A percentile compares a stretch with the other conserved stretches of the same genome.
Evolutionary conservation across 2,329 filamentous ascomycete genomes (phyloP).

Genomic region (Annulohypoxylon truncatum): DNA sequence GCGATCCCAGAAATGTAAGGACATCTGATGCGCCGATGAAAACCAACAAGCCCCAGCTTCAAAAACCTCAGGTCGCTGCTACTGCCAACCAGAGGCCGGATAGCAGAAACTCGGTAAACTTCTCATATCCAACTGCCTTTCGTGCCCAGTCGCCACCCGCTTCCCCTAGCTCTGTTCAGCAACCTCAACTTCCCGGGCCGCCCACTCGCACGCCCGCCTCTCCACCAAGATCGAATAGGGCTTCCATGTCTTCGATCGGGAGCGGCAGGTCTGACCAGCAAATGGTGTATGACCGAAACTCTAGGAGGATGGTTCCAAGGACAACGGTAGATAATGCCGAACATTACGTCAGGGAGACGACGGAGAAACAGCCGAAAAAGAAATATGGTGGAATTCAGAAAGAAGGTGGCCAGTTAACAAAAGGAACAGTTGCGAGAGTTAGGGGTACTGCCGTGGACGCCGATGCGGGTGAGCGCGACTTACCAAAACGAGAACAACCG

Average conservation of each 20-base stretch:
- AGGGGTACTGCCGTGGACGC: slow-evolving; percentile 60
- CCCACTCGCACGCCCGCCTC: slow-evolving; percentile 36
- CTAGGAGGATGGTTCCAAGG: slow-evolving; percentile 69
- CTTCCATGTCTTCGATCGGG: slow-evolving; percentile 41
- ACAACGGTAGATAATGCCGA: slow-evolving; percentile 52
- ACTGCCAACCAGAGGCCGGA: slow-evolving; percentile 57
- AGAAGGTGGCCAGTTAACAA: slow-evolving; percentile 59
- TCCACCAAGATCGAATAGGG: slow-evolving; percentile 39
- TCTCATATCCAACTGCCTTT: slow-evolving; percentile 65
- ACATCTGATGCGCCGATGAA: slow-evolving; percentile 58
- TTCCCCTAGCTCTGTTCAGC: slow-evolving; percentile 44
- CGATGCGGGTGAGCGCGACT: slow-evolving; percentile 38
- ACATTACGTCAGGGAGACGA: slow-evolving; percentile 54
- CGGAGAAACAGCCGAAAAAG: slow-evolving; percentile 56
- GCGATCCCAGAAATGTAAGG: slow-evolving; percentile 59
- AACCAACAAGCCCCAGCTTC: slow-evolving; percentile 51
- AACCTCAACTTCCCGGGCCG: slow-evolving; percentile 35
- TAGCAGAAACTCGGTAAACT: slow-evolving; percentile 66
- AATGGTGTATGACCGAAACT: slow-evolving; percentile 74
- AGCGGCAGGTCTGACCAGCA: slow-evolving; percentile 36
- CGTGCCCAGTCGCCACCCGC: slow-evolving; percentile 56
- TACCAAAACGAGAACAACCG: slow-evolving; percentile 36
- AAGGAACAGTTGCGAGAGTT: slow-evolving; percentile 65
- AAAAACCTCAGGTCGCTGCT: slow-evolving; percentile 39
- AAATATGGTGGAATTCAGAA: slow-evolving; percentile 51